These are phyloP conservation scores for Phytophthora sp. DNA, from an alignment of 352 stramenopile species.

Conservation along the genomic window DNA sequence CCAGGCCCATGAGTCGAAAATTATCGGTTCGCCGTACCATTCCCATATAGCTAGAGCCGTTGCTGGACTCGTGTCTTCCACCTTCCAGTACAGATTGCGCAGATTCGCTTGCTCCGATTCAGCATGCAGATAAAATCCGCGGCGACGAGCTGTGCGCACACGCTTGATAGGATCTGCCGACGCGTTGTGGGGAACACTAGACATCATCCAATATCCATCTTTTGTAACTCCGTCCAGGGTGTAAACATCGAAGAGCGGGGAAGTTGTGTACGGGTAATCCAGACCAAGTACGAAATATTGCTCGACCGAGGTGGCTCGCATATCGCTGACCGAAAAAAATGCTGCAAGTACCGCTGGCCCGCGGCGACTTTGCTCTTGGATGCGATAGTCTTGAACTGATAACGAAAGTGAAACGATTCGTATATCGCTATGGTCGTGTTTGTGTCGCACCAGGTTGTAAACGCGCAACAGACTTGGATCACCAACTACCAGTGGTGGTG, in stretches of 20 bases:
- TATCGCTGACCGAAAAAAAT: conserved; percentile 19
- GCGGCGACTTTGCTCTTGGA: conserved; percentile 3
- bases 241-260: conserved; percentile 12
- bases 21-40: conserved; percentile 22
- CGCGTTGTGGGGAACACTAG: conserved; percentile 11
- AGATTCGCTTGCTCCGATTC: conserved; percentile 40
- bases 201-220: conserved; percentile 27
- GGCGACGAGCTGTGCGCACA: conserved; percentile 33
- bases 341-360: conserved; percentile 9
- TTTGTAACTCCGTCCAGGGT: conserved; percentile 12
- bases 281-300: conserved; percentile 29
- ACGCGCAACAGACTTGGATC: conserved; percentile 12
- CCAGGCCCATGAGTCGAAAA: conserved; percentile 46
- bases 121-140: conserved; percentile 40
- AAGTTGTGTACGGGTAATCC: conserved; percentile 33
- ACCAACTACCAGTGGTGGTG: background rate
- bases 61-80: conserved; percentile 15
- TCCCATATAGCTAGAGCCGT: conserved; percentile 12
- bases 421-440: conserved; percentile 8
- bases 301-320: conserved; percentile 2
- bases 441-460: conserved; percentile 21
- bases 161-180: conserved; percentile 23
- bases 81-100: conserved; percentile 16
- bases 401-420: conserved; percentile 6
- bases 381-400: conserved; percentile 26